A percentile compares a stretch with the other conserved stretches of the same genome.
Conservation (phyloP, 2,329 filamentous ascomycete genomes). For the Colletotrichum euphorbiae region DNA sequence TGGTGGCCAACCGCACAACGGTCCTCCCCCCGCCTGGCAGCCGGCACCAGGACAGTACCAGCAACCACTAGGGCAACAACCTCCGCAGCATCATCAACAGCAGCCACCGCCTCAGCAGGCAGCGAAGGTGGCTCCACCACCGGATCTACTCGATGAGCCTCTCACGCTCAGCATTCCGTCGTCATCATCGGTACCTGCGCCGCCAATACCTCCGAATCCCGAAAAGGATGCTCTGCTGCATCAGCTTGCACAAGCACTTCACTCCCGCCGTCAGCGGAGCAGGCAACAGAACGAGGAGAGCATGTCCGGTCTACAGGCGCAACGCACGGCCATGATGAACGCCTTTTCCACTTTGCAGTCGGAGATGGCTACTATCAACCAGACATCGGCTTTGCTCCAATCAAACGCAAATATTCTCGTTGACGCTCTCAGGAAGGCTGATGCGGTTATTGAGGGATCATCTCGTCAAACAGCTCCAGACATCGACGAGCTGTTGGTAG, state of each 20-base stretch:
- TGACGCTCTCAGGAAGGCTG: conserved; percentile 81
- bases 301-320: conserved; percentile 80
- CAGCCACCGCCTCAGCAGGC: conserved; percentile 47
- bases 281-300: conserved; percentile 79
- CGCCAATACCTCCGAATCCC: conserved; percentile 93
- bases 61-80: conserved; percentile 40
- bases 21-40: conserved; percentile 38
- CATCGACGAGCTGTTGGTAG: conserved; percentile 92
- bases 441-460: conserved; percentile 80
- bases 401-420: conserved; percentile 84
- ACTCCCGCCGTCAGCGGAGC: conserved; percentile 75
- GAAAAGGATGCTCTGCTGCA: conserved; percentile 90
- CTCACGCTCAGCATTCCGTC: conserved; percentile 63
- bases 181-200: conserved; percentile 69
- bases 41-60: conserved; percentile 30
- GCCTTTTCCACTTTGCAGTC: conserved; percentile 77
- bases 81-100: conserved; percentile 27
- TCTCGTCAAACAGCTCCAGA: conserved; percentile 75
- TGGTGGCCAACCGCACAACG: conserved; percentile 20
- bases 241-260: conserved; percentile 78
- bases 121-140: conserved; percentile 52
- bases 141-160: conserved; percentile 69
- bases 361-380: conserved; percentile 78
- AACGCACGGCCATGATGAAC: conserved; percentile 79
- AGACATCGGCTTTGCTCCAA: conserved; percentile 76